A percentile compares a stretch with the other conserved stretches of the same genome.
These are phyloP conservation scores for Ramaria rubella DNA, from an alignment of 768 basidiomycete species.

Conservation along the genomic window DNA sequence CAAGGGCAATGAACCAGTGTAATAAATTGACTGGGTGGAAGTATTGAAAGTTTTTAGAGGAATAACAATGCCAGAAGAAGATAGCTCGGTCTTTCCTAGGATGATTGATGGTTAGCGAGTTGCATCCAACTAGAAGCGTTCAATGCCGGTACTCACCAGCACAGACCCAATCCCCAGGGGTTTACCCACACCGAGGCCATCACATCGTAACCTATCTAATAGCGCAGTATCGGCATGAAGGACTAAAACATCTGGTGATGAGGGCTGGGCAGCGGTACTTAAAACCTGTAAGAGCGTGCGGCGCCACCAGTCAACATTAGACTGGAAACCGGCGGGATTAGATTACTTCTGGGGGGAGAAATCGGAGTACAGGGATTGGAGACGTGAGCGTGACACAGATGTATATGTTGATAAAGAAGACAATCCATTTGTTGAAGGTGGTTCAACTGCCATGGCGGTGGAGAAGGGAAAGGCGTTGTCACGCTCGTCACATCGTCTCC, in stretches of 20 bases:
- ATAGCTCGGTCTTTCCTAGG: slow-evolving; percentile 56
- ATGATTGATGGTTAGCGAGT: neutral
- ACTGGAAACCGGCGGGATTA: slow-evolving; percentile 74
- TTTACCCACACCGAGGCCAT: slow-evolving; percentile 55
- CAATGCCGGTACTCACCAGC: slow-evolving; percentile 51
- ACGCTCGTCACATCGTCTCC: no score
- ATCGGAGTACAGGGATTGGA: slow-evolving; percentile 84
- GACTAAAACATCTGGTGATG: slow-evolving; percentile 44
- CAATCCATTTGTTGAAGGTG: slow-evolving; percentile 13
- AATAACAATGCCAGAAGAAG: slow-evolving; percentile 37
- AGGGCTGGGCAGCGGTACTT: slow-evolving; percentile 46
- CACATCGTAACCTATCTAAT: slow-evolving; percentile 53
- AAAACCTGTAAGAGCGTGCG: slow-evolving; percentile 55
- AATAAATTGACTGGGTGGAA: slow-evolving; percentile 55
- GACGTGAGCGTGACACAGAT: slow-evolving; percentile 42
- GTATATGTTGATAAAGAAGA: slow-evolving; percentile 40
- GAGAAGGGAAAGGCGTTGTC: no score
- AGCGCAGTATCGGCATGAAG: slow-evolving; percentile 49
- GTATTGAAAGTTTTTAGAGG: slow-evolving; percentile 49
- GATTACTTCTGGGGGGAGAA: slow-evolving; percentile 76
- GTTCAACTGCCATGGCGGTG: neutral
- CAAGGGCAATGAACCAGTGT: slow-evolving; percentile 59
- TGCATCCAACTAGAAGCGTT: neutral
- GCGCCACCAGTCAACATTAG: slow-evolving; percentile 88
- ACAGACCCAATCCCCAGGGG: slow-evolving; percentile 66